These are phyloP conservation scores for Penicillium olsonii DNA, from an alignment of 2,329 filamentous ascomycete species.

Conservation along the genomic window DNA sequence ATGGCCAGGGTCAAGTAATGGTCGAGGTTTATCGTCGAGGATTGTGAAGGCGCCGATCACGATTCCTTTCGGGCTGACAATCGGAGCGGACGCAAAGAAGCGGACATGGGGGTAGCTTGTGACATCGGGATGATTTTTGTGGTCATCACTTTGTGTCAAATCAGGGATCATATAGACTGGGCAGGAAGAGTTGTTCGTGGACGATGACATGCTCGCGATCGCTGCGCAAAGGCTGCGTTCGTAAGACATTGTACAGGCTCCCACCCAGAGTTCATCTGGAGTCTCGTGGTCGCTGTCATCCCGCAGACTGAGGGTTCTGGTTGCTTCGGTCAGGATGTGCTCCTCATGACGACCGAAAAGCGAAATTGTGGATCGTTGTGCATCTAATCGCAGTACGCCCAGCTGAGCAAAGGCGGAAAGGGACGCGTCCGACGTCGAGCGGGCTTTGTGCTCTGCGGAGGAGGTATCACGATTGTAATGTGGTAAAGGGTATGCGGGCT, in stretches of 20 bases:
- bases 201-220: too few relatives aligned
- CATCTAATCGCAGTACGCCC: constrained; percentile 45
- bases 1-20: constrained; percentile 29
- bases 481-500: too few relatives aligned
- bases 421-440: constrained; percentile 4
- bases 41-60: constrained; percentile 60
- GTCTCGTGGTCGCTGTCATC: constrained; percentile 17
- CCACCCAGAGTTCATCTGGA: constrained; percentile 22
- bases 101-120: neutral
- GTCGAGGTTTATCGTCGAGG: constrained; percentile 54
- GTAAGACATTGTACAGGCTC: neutral
- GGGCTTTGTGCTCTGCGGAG: neutral
- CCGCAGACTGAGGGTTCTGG: constrained; percentile 20
- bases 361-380: constrained; percentile 49
- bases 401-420: constrained; percentile 56
- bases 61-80: constrained; percentile 55
- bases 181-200: too few relatives aligned
- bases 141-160: neutral
- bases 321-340: constrained; percentile 55
- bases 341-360: constrained; percentile 52
- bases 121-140: neutral
- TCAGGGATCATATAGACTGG: too few relatives aligned
- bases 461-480: too few relatives aligned
- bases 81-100: constrained; percentile 39
- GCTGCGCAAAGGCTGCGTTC: neutral